Evolutionary conservation across 2,329 filamentous ascomycete genomes (phyloP).

Genomic region (Trichoderma aggressivum): DNA sequence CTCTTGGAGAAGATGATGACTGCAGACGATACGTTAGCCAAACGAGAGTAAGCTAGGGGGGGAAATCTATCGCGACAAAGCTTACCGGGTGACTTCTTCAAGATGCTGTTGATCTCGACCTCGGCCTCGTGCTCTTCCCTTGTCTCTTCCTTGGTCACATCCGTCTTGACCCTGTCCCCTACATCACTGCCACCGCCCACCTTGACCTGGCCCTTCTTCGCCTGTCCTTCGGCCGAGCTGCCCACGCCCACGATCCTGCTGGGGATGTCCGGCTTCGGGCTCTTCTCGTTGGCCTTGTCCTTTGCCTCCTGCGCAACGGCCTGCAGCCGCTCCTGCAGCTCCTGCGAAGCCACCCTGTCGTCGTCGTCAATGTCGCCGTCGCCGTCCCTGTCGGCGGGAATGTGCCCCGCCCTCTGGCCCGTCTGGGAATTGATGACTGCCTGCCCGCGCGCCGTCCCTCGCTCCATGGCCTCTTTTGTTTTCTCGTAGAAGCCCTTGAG

Average conservation of each 20-base stretch:
- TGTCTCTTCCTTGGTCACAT: slow-evolving; percentile 46
- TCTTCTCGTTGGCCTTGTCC: slow-evolving; percentile 65
- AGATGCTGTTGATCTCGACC: slow-evolving; percentile 68
- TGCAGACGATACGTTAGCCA: slow-evolving; percentile 33
- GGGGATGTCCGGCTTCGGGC: slow-evolving; percentile 57
- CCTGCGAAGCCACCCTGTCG: slow-evolving; percentile 47
- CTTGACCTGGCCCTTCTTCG: slow-evolving; percentile 33
- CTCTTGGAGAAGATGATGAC: slow-evolving; percentile 96
- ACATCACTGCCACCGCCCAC: slow-evolving; percentile 55
- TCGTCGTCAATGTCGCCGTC: slow-evolving; percentile 57
- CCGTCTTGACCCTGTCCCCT: slow-evolving; percentile 60
- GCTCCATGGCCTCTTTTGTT: slow-evolving; percentile 54
- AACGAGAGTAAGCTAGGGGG: not conserved
- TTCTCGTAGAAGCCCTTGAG: slow-evolving; percentile 58
- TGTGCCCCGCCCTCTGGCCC: slow-evolving; percentile 37
- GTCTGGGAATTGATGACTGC: slow-evolving; percentile 41
- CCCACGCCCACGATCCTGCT: slow-evolving; percentile 57
- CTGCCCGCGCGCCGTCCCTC: slow-evolving; percentile 33
- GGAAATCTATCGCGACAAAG: slow-evolving; percentile 18
- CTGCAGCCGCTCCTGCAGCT: slow-evolving; percentile 60
- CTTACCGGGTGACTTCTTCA: slow-evolving; percentile 81
- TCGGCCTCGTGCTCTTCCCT: slow-evolving; percentile 63
- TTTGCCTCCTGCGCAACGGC: slow-evolving; percentile 68
- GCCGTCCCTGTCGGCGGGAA: slow-evolving; percentile 47
- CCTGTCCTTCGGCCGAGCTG: slow-evolving; percentile 53